Evolutionary conservation across 257 asterid species (phyloP).

Genomic region (Nemophila menziesii): DNA sequence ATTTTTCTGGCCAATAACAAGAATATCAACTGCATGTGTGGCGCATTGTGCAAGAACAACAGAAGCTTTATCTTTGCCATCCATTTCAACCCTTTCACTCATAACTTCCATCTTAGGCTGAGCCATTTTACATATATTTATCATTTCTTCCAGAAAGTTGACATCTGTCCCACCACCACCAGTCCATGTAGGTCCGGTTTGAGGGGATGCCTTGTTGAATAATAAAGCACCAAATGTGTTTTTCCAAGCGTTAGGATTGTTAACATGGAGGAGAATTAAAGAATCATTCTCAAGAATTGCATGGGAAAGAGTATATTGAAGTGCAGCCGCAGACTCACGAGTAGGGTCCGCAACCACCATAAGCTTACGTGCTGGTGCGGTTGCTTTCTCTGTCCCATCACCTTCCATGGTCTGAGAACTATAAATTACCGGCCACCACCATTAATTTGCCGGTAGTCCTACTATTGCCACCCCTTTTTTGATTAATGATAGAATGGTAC

Average conservation of each 20-base stretch:
- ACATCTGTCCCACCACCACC: conserved; percentile 4
- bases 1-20: conserved; percentile 52
- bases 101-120: conserved; percentile 32
- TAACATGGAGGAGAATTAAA: conserved; percentile 44
- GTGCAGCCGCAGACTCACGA: conserved; percentile 65
- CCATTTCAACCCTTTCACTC: conserved; percentile 37
- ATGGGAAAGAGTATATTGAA: conserved; percentile 53
- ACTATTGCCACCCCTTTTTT: conserved; percentile 2
- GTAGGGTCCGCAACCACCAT: conserved; percentile 72
- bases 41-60: conserved; percentile 34
- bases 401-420: conserved; percentile 26
- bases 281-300: conserved; percentile 43
- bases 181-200: conserved; percentile 5
- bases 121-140: conserved; percentile 30
- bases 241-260: conserved; percentile 37
- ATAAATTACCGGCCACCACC: conserved; percentile 18
- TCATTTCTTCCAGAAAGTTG: conserved; percentile 48
- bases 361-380: conserved; percentile 32
- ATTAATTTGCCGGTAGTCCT: conserved; percentile 12
- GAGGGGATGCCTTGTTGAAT: conserved; percentile 23
- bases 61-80: conserved; percentile 54
- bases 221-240: conserved; percentile 36
- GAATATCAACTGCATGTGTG: conserved; percentile 33
- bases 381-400: conserved; percentile 5
- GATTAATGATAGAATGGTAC: neutral